A percentile compares a stretch with the other conserved stretches of the same genome.
Evolutionary conservation across 441 rosid genomes (phyloP).

Genomic region (Adansonia gregorii): DNA sequence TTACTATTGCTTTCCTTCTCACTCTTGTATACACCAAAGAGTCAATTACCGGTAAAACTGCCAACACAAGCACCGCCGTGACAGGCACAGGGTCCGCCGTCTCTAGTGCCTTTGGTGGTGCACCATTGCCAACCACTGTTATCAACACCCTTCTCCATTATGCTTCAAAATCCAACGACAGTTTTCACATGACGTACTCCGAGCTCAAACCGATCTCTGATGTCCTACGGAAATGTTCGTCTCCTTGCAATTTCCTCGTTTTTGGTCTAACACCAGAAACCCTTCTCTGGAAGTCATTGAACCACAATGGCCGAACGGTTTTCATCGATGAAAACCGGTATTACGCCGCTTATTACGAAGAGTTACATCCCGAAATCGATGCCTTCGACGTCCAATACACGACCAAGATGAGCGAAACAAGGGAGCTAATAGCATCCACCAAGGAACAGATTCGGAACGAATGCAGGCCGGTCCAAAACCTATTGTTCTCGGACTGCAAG

Average conservation of each 20-base stretch:
- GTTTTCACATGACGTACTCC: conserved; percentile 68
- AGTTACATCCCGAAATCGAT: conserved; percentile 79
- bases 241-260: conserved; percentile 82
- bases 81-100: conserved; percentile 28
- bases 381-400: conserved; percentile 91
- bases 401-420: conserved; percentile 61
- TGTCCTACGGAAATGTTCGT: conserved; percentile 73
- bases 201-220: conserved; percentile 87
- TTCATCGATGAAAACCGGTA: conserved; percentile 91
- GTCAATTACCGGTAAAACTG: conserved; percentile 38
- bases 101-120: conserved; percentile 33
- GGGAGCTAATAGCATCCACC: conserved; percentile 55
- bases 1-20: conserved; percentile 75
- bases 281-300: conserved; percentile 85
- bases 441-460: conserved; percentile 65
- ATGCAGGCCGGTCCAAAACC: conserved; percentile 88
- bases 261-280: conserved; percentile 92
- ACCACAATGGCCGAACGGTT: conserved; percentile 83
- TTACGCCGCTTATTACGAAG: conserved; percentile 88
- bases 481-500: conserved; percentile 85
- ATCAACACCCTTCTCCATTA: conserved; percentile 57
- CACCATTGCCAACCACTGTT: conserved; percentile 53
- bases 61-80: conserved; percentile 34
- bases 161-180: conserved; percentile 70
- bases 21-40: conserved; percentile 81